phyloP scores from a whole-genome alignment of 305 asterid genomes.

The Ilex paraguariensis region DNA sequence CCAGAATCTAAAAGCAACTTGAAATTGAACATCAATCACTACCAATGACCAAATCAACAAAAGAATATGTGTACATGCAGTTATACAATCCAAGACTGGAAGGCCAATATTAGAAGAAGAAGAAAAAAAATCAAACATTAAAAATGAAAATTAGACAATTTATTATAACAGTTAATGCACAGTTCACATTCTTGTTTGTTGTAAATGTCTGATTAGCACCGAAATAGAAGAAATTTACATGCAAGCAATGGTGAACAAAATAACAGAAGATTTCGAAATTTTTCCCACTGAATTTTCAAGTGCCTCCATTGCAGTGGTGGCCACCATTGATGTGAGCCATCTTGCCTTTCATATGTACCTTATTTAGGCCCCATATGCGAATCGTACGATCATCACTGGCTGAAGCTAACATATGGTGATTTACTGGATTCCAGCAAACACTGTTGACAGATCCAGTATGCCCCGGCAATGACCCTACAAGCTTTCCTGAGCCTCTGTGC shows the following conservation, averaged over 20 bases:
- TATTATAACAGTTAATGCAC: slow-evolving; percentile 32
- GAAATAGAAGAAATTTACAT: slow-evolving; percentile 50
- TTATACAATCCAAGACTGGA: too few species aligned
- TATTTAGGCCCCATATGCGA: slow-evolving; percentile 76
- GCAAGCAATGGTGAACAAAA: slow-evolving; percentile 28
- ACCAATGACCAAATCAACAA: too few species aligned
- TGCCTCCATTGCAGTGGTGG: slow-evolving; percentile 61
- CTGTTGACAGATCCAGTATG: slow-evolving; percentile 77
- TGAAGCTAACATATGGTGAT: slow-evolving; percentile 85
- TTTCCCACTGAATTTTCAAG: slow-evolving; percentile 34
- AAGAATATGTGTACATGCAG: too few species aligned
- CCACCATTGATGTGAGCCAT: slow-evolving; percentile 56
- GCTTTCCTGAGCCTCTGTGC: slow-evolving; percentile 59
- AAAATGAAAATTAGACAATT: slow-evolving; percentile 12
- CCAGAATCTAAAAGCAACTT: too few species aligned
- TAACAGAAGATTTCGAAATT: slow-evolving; percentile 10
- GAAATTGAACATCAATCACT: too few species aligned
- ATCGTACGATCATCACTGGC: slow-evolving; percentile 87
- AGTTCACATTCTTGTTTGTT: slow-evolving; percentile 40
- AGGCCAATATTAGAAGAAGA: too few species aligned
- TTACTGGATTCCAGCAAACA: slow-evolving; percentile 84
- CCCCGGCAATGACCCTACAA: slow-evolving; percentile 41
- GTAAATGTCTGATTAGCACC: slow-evolving; percentile 27
- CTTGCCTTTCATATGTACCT: slow-evolving; percentile 35
- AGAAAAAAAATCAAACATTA: neutral